Conservation (phyloP, 176 grass and related monocot species). For the Oropetium thomaeum region DNA sequence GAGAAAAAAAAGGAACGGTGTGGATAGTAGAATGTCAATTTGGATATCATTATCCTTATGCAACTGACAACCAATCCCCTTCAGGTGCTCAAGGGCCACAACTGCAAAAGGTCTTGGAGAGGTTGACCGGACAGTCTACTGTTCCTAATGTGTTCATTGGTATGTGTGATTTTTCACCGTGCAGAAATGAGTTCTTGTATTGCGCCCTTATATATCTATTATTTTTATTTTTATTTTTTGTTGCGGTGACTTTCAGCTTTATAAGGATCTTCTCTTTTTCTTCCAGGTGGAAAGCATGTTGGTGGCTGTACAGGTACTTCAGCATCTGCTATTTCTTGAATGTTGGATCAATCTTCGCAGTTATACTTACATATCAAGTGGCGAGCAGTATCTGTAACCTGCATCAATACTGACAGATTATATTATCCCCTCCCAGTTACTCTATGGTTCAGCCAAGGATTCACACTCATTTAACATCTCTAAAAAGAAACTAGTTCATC, state of each 20-base stretch:
- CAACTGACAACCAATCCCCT: slow-evolving; percentile 15
- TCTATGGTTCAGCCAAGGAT: not conserved
- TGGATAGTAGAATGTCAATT: slow-evolving; percentile 7
- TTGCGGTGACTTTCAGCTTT: not conserved
- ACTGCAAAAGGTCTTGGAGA: slow-evolving; percentile 84
- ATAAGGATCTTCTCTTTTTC: slow-evolving; percentile 19
- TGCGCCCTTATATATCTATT: not conserved
- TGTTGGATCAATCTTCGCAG: slow-evolving; percentile 1
- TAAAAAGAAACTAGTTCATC: slow-evolving; percentile 13
- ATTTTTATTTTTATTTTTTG: not conserved
- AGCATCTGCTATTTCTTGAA: slow-evolving; percentile 6
- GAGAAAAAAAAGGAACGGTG: not conserved
- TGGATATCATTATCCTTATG: not conserved
- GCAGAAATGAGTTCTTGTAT: not conserved
- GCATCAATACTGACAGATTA: not conserved
- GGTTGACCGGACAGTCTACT: slow-evolving; percentile 76
- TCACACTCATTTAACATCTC: not conserved
- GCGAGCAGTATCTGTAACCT: not conserved
- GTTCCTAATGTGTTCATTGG: slow-evolving; percentile 95
- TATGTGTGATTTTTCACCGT: slow-evolving; percentile 20
- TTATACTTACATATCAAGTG: slow-evolving; percentile 4
- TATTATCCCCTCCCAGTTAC: not conserved
- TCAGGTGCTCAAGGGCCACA: slow-evolving; percentile 81
- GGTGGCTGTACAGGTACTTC: slow-evolving; percentile 84
- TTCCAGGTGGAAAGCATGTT: slow-evolving; percentile 85